Base-by-base conservation (phyloP, 129 eudicot species). In the Tanacetum coccineum region DNA sequence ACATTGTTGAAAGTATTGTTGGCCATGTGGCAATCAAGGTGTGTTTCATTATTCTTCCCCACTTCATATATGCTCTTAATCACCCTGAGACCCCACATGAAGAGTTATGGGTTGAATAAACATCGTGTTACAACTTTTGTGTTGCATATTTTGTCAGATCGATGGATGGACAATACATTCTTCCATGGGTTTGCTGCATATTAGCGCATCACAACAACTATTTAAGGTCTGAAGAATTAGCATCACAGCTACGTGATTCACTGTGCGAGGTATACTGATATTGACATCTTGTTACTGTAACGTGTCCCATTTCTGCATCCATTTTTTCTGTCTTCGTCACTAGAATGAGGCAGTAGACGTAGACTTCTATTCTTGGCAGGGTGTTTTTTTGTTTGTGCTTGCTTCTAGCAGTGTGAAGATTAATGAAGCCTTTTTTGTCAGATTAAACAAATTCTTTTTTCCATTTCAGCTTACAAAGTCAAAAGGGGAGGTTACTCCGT, bases 141-240 rank as follows among this genome's bases (percentile, higher is more conserved):
- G 72, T 9, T 2, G 20, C 12, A 62, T 55, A 39, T 30, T 59
- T 67, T 60, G 75, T 68, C 50, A 92, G 96, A 77, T 82, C 95
- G 56, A 73, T 64, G 72, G 67, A 67, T 59, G 92, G 79, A 61
- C 79, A 77, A 68, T 73, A 74, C 72, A 73, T 88, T 79, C 86
- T 93, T 70, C 91, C 96, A 19, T 91, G 97, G 97, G 76, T 91
- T 39, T 72, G 75, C 70, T 81, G 90, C 70, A 59, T 87, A 63
- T 70, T 93, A 74, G 87, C 82, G 70, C 77, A 78, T 73, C 92
- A 88, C 55, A 53, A 85, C 25, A 73, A 81, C 45, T 85, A 80
- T 55, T 52, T 85, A 49, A 79, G 73, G 64, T 73, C 89, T 50
- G 80, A 81, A 79, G 98, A 92, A 76, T 66, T 88, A 45, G 79